Base-by-base conservation (phyloP, 306 rosid species). In the Vigna mungo region DNA sequence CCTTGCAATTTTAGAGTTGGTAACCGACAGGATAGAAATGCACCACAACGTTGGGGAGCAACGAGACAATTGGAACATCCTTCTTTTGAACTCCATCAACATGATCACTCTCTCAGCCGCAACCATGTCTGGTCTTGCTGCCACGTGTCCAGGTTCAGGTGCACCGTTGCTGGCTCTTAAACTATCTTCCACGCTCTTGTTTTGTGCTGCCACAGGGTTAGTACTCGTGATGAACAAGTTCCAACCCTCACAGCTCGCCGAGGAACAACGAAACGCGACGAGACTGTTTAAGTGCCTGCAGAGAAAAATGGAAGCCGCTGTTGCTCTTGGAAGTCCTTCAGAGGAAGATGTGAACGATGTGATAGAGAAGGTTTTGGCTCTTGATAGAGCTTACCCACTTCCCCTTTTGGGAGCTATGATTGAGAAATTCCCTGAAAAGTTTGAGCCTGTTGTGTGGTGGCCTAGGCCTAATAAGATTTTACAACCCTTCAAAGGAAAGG, bases 1-100 rank as follows among this genome's bases (percentile, higher is more conserved):
- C 8, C 69, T 7, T 75, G 56, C 81, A 68, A 16, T 75, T 1
- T 60, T 81, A 0, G 84, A 81, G 9, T 63, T 75, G 3, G 72
- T 81, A 1, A 43, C 43, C 1, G 84, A 81, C 60, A 81, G 84
- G 44, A 2, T 81, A 0, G 80, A 74, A 67, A 81, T 75, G 80
- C 84, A 81, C 20, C 27, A 81, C 9, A 75, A 75, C 68, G 20
- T 75, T 9, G 59, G 72, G 0, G 51, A 39, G 37, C 84, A 81
- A 41, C 76, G 84, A 3, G 60, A 75, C 66, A 75, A 81, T 2
- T 81, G 84, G 84, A 81, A 81, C 51, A 67, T 56, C 25, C 84
- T 81, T 75, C 72, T 81, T 2, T 67, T 81, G 2, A 81, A 81
- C 14, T 81, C 80, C 1, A 68, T 25, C 58, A 81, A 75, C 66